phyloP scores from a whole-genome alignment of 2,329 filamentous ascomycete genomes.

The Grosmannia huntii region DNA sequence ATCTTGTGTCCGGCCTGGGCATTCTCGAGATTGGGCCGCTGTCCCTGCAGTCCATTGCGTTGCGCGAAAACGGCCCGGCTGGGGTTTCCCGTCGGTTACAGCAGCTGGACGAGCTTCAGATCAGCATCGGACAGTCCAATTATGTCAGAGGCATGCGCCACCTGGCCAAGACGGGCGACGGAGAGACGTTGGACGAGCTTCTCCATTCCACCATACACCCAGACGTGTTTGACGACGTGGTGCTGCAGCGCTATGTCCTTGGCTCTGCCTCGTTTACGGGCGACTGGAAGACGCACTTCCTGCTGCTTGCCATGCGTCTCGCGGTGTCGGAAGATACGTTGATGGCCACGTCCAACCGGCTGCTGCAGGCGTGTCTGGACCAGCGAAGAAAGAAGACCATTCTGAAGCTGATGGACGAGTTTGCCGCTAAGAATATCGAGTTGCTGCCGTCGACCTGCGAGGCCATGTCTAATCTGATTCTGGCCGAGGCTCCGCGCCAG shows the following conservation, averaged over 20 bases:
- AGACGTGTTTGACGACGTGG: conserved; percentile 37
- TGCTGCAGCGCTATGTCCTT: conserved; percentile 27
- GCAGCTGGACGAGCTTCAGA: conserved; percentile 47
- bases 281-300: conserved; percentile 27
- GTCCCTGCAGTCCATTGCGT: conserved; percentile 64
- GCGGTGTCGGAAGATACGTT: conserved; percentile 19
- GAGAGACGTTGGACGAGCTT: conserved; percentile 31
- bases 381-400: conserved; percentile 15
- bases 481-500: conserved; percentile 16
- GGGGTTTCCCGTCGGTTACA: conserved; percentile 46
- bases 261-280: conserved; percentile 20
- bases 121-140: conserved; percentile 46
- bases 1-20: conserved; percentile 56
- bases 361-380: conserved; percentile 20
- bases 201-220: conserved; percentile 39
- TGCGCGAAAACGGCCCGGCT: conserved; percentile 41
- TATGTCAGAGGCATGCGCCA: conserved; percentile 55
- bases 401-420: conserved; percentile 24
- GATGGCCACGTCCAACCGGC: conserved; percentile 19
- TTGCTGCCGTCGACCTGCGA: conserved; percentile 16
- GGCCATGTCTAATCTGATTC: conserved; percentile 17
- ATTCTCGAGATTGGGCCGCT: conserved; percentile 60
- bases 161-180: conserved; percentile 46
- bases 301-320: conserved; percentile 32
- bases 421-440: conserved; percentile 21